Percentiles rank a stretch among this genome's conserved stretches.
phyloP scores from a whole-genome alignment of 1,139 yeast species.

The Lodderomyces parapsilosis region DNA sequence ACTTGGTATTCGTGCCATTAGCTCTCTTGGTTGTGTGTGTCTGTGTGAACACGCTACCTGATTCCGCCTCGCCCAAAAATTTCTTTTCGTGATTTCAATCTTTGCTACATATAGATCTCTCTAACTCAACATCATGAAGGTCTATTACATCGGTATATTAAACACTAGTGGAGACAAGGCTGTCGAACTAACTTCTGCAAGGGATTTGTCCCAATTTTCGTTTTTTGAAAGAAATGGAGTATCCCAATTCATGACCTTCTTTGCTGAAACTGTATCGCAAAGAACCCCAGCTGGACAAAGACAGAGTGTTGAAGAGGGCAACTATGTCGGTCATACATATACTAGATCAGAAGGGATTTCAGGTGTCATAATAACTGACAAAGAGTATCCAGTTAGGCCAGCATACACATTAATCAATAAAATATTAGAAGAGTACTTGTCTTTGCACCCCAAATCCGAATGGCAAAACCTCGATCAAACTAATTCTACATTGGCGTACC shows the following conservation, averaged over 20 bases:
- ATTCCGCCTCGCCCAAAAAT: too few relatives aligned
- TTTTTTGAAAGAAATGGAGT: constrained; percentile 81
- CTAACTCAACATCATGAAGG: constrained; percentile 56
- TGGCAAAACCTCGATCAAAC: constrained; percentile 64
- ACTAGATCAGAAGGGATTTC: constrained; percentile 88
- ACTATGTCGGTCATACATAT: constrained; percentile 89
- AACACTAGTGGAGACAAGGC: constrained; percentile 65
- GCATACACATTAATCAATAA: constrained; percentile 92
- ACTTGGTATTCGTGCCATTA: too few relatives aligned
- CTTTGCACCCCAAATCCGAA: constrained; percentile 72
- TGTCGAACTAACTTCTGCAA: constrained; percentile 74
- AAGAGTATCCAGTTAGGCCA: constrained; percentile 96
- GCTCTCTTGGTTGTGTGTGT: too few relatives aligned
- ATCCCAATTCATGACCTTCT: constrained; percentile 91
- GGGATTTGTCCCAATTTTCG: constrained; percentile 81
- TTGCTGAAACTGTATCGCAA: constrained; percentile 84
- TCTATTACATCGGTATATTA: constrained; percentile 84
- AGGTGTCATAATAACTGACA: constrained; percentile 91
- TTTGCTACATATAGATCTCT: background rate
- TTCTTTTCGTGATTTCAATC: too few relatives aligned
- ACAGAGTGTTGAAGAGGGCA: constrained; percentile 92
- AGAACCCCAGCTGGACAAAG: constrained; percentile 89
- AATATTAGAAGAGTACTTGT: constrained; percentile 83
- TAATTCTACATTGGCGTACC: constrained; percentile 48
- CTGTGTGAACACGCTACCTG: too few relatives aligned